phyloP scores from a whole-genome alignment of 495 filamentous ascomycete species.

The Podospora pseudocomata region DNA sequence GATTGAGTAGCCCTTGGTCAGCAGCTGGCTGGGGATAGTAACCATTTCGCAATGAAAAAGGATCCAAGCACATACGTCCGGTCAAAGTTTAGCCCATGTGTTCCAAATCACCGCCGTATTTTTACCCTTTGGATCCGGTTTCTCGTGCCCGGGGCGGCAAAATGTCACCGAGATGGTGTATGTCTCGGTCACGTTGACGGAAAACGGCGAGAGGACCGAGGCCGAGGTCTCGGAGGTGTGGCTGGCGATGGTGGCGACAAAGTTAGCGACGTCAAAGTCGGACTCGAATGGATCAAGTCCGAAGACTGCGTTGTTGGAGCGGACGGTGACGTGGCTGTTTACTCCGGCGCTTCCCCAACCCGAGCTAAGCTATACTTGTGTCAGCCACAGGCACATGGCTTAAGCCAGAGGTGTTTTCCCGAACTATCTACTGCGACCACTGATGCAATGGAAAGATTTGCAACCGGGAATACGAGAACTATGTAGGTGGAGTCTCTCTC shows the following conservation, averaged over 20 bases:
- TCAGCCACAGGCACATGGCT: too few relatives aligned
- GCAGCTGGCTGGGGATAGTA: neutral
- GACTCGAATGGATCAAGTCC: conserved; percentile 15
- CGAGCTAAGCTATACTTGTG: too few relatives aligned
- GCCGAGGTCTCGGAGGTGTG: conserved; percentile 1
- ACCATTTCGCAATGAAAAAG: neutral
- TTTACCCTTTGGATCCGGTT: conserved; percentile 7
- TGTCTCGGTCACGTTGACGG: conserved; percentile 10
- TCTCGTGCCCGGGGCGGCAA: conserved; percentile 20
- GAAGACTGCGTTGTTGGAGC: conserved; percentile 18
- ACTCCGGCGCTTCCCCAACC: too few relatives aligned
- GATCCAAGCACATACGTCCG: conserved; percentile 12
- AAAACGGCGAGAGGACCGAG: conserved; percentile 2
- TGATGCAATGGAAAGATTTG: too few relatives aligned
- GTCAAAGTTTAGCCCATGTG: conserved; percentile 27
- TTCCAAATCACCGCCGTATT: conserved; percentile 23
- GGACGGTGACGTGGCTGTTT: conserved; percentile 9
- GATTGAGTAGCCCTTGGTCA: conserved; percentile 44
- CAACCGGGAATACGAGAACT: too few relatives aligned
- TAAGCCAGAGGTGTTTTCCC: too few relatives aligned
- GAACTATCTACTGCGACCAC: too few relatives aligned
- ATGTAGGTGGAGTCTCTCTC: too few relatives aligned
- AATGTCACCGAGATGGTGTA: conserved; percentile 29
- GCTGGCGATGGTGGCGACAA: conserved; percentile 19
- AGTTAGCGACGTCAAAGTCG: conserved; percentile 26